Evolutionary conservation across 1,139 yeast genomes (phyloP), one percentile per base, ranked within the genome.

Genomic region (Blastobotrys capitulatus): DNA sequence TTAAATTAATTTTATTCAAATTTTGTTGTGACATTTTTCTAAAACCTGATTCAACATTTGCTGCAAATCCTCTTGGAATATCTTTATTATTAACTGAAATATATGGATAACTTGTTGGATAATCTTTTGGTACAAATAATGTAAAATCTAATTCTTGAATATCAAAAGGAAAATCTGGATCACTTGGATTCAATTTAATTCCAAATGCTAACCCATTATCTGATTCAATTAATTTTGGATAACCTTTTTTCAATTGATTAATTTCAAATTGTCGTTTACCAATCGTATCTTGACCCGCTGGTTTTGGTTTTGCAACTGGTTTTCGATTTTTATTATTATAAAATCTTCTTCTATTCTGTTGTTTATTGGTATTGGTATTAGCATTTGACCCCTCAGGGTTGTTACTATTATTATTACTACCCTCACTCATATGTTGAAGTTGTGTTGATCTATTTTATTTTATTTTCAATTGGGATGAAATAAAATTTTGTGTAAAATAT

Each of bases 111-210:
- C 51, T 63, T 37, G 65, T 58, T 0, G 90, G 90, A 58, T 82
- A 84, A 27, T 66, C 67, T 1, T 63, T 58, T 0, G 92, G 89
- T 4, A 85, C 69, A 44, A 73, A 67, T 44, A 85, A 64, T 48
- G 78, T 75, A 32, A 84, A 59, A 46, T 76, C 72, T 49, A 85
- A 69, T 18, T 63, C 58, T 8, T 74, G 75, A 29, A 85, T 64
- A 52, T 82, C 87, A 60, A 74, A 84, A 0, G 90, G 86, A 60
- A 85, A 85, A 38, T 83, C 86, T 0, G 90, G 90, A 61, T 83
- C 92, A 0, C 83, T 73, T 0, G 92, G 90, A 19, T 59, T 56
- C 46, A 76, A 40, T 13, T 58, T 39, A 7, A 69, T 37, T 5
- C 49, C 39, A 43, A 53, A 60, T 12, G 52, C 46, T 7, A 44